phyloP scores from a whole-genome alignment of 192 early-diverging fungal genomes.

The Geosiphon pyriformis region DNA sequence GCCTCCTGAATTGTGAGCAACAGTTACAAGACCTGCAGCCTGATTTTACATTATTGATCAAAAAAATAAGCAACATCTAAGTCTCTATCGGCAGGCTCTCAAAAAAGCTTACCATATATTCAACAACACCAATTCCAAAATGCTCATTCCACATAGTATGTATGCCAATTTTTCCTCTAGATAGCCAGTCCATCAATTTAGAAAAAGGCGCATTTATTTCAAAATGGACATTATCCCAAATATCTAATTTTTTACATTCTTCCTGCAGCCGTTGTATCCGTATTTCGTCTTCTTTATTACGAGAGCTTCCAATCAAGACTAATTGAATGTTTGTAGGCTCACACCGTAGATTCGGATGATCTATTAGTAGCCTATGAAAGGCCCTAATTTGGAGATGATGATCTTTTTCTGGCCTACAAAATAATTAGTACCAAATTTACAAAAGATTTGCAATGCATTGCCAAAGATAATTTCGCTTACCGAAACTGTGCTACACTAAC shows the following conservation, averaged over 20 bases:
- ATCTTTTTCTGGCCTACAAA: constrained; percentile 83
- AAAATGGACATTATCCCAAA: constrained; percentile 73
- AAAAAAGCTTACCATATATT: constrained; percentile 79
- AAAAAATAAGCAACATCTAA: constrained; percentile 12
- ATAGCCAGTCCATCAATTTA: constrained; percentile 58
- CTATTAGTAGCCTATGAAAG: constrained; percentile 56
- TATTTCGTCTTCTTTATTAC: constrained; percentile 72
- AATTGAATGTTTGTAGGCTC: constrained; percentile 43
- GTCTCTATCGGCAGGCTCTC: neutral
- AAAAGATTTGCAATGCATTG: neutral
- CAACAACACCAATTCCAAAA: constrained; percentile 96
- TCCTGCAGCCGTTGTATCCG: constrained; percentile 57
- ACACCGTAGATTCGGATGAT: constrained; percentile 49
- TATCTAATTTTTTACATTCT: constrained; percentile 40
- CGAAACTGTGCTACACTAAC: constrained; percentile 93
- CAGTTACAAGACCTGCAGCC: constrained; percentile 76
- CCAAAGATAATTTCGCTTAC: constrained; percentile 29
- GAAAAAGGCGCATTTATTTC: constrained; percentile 77
- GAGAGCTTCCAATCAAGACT: constrained; percentile 80
- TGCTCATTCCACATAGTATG: constrained; percentile 99
- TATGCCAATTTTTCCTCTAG: constrained; percentile 66
- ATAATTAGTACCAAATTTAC: constrained; percentile 12
- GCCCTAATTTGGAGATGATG: constrained; percentile 79
- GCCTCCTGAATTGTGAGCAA: constrained; percentile 82
- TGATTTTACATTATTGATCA: constrained; percentile 21